Evolutionary conservation across 2,329 filamentous ascomycete species (phyloP).

Genomic region (Colletotrichum sp.): DNA sequence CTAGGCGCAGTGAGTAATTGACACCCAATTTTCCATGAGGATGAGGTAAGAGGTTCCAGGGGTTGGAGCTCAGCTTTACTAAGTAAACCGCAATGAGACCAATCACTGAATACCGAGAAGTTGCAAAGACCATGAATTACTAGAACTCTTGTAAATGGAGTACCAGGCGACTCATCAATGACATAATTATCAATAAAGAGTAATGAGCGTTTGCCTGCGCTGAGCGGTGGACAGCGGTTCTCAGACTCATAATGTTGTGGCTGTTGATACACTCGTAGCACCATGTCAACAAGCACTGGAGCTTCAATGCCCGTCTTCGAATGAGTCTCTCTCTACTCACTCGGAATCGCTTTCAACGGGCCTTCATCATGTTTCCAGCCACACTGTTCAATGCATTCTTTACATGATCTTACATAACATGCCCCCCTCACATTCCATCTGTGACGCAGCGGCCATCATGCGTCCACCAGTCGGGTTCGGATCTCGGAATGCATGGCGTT

Average conservation of each 20-base stretch:
- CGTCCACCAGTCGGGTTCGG: not conserved
- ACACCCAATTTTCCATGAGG: not conserved
- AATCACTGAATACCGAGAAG: not conserved
- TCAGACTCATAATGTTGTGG: not conserved
- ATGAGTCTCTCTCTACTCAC: not conserved
- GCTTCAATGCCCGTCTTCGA: not conserved
- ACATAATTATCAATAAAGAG: rapidly evolving
- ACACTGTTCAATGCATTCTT: not conserved
- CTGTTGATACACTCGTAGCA: not conserved
- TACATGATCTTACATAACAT: not conserved
- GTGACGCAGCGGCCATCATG: not conserved
- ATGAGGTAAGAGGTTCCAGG: not conserved
- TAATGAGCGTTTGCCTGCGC: not conserved
- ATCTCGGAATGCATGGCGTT: not conserved
- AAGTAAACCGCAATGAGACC: not conserved
- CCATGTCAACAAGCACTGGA: not conserved
- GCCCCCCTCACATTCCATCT: not conserved
- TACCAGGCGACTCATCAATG: rapidly evolving
- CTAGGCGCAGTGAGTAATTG: not conserved
- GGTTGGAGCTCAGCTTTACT: not conserved
- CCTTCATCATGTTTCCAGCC: not conserved
- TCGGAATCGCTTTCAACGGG: not conserved
- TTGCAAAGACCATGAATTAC: not conserved
- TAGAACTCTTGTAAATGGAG: not conserved
- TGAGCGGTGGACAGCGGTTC: not conserved